phyloP scores from a whole-genome alignment of 148 eudicot genomes.

The Nepenthes mirabilis region DNA sequence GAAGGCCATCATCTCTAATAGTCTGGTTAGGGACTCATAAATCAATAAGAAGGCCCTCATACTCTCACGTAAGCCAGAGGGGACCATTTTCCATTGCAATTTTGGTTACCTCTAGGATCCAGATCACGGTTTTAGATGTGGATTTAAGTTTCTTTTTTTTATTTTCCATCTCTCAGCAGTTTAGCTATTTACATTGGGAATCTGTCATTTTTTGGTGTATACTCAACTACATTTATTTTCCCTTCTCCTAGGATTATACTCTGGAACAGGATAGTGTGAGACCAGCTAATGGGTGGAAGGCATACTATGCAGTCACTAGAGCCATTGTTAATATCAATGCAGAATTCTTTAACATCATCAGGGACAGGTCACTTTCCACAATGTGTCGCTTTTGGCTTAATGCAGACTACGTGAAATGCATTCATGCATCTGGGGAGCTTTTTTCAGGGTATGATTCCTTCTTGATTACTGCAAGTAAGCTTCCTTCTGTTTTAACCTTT shows the following conservation, averaged over 20 bases:
- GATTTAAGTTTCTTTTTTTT: background rate
- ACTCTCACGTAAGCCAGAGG: no score
- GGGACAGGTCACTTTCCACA: constrained; percentile 63
- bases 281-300: constrained; percentile 96
- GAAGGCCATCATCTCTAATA: no score
- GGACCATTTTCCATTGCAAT: no score
- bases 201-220: background rate
- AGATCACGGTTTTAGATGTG: no score
- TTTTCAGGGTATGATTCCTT: constrained; percentile 57
- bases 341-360: constrained; percentile 69
- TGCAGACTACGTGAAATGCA: constrained; percentile 89
- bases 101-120: no score
- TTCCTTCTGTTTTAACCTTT: no score
- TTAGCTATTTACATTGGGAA: background rate
- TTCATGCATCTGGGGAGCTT: constrained; percentile 71
- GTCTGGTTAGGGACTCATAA: no score
- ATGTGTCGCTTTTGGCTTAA: constrained; percentile 92
- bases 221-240: constrained; percentile 1
- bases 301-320: constrained; percentile 95
- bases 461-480: background rate
- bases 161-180: background rate
- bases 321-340: constrained; percentile 71
- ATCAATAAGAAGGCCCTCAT: no score
- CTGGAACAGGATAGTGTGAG: constrained; percentile 66
- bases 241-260: constrained; percentile 64